Percentiles rank a stretch among this genome's conserved stretches.
Conservation (phyloP, 805 yeast genomes). For the Metschnikowia matae region DNA sequence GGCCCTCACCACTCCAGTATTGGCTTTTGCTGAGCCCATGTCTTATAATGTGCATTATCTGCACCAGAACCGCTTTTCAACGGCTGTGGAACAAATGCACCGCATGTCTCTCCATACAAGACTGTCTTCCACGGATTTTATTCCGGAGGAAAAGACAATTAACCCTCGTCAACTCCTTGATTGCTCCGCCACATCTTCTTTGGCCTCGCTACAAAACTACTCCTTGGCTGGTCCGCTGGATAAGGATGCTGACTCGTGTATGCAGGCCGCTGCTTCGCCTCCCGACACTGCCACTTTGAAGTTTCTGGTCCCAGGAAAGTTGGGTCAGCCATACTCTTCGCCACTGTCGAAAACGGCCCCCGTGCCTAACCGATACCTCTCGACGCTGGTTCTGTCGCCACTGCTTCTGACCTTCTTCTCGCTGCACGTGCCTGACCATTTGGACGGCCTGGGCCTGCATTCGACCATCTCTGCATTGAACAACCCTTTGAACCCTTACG, state of each 20-base stretch:
- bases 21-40: constrained; percentile 8
- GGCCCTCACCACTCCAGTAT: constrained; percentile 8
- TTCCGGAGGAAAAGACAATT: constrained; percentile 24
- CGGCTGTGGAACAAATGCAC: constrained; percentile 25
- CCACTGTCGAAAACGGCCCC: background rate
- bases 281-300: background rate
- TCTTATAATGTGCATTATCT: constrained; percentile 10
- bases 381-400: constrained; percentile 15
- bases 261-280: background rate
- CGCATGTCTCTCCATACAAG: constrained; percentile 18
- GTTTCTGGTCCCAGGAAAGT: background rate
- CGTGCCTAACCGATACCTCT: constrained; percentile 10
- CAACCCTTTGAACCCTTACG: constrained; percentile 13
- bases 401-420: constrained; percentile 14
- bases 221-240: background rate
- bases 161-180: constrained; percentile 29
- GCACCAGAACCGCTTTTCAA: constrained; percentile 14
- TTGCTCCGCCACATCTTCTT: constrained; percentile 1
- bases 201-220: background rate
- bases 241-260: background rate
- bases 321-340: background rate
- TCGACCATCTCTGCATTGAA: constrained; percentile 6
- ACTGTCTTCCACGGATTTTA: constrained; percentile 14
- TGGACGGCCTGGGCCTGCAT: constrained; percentile 1
- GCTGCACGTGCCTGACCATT: constrained; percentile 2